phyloP scores from a whole-genome alignment of 148 eudicot genomes.

The Vaccinium corymbosum region DNA sequence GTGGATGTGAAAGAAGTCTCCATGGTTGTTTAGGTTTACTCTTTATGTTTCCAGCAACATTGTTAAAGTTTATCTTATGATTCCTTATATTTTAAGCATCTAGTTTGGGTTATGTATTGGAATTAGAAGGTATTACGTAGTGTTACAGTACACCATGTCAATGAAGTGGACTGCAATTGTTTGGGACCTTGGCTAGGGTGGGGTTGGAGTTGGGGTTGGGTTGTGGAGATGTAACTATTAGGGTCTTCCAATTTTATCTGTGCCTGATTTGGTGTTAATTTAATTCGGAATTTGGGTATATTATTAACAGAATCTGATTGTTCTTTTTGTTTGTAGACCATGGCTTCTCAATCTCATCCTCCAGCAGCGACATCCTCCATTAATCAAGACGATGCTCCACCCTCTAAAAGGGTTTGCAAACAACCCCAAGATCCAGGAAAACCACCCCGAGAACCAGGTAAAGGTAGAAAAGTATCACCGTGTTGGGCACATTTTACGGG shows the following conservation, averaged over 20 bases:
- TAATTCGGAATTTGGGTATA: too few relatives aligned
- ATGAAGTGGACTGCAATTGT: not conserved
- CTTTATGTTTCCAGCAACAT: not conserved
- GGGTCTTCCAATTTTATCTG: not conserved
- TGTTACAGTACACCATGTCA: conserved; percentile 6
- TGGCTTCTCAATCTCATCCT: too few relatives aligned
- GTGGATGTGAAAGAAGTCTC: not conserved
- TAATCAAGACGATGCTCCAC: too few relatives aligned
- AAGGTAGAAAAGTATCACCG: too few relatives aligned
- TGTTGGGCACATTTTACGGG: too few relatives aligned
- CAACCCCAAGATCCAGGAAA: too few relatives aligned
- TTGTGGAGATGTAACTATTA: not conserved
- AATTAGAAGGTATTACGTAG: not conserved
- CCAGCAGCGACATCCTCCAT: too few relatives aligned
- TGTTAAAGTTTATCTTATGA: not conserved
- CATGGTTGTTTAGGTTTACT: not conserved
- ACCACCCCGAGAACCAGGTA: too few relatives aligned
- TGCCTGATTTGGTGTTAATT: too few relatives aligned
- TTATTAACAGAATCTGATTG: too few relatives aligned
- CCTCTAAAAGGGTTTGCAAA: too few relatives aligned
- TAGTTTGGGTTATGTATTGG: not conserved
- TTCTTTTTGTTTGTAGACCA: too few relatives aligned
- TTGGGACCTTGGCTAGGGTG: not conserved
- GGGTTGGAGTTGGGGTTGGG: not conserved
- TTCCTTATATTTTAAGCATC: not conserved